A percentile compares a stretch with the other conserved stretches of the same genome.
phyloP scores from a whole-genome alignment of 106 monocot species.

The Phalaenopsis aphrodite region DNA sequence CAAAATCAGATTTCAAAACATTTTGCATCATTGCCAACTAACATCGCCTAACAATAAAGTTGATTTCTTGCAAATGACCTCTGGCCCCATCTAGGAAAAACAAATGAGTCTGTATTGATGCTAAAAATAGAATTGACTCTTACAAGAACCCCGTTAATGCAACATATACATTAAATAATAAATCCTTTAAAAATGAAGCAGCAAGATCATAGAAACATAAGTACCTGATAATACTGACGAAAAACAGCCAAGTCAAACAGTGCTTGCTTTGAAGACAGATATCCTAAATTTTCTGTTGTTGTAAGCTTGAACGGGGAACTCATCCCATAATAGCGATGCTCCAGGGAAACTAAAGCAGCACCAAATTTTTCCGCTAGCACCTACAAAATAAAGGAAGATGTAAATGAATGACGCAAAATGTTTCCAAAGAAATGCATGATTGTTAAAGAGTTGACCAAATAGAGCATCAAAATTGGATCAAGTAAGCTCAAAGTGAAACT shows the following conservation, averaged over 20 bases:
- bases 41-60: background rate
- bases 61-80: background rate
- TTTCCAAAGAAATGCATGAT: background rate
- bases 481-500: no score
- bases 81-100: background rate
- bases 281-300: constrained; percentile 70
- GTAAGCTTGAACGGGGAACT: constrained; percentile 67
- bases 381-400: constrained; percentile 23
- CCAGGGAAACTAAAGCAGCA: constrained; percentile 83
- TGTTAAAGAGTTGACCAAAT: no score
- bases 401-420: background rate
- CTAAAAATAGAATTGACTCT: background rate
- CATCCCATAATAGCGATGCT: constrained; percentile 97
- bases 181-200: background rate
- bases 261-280: constrained; percentile 94
- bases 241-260: constrained; percentile 95
- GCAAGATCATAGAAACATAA: background rate
- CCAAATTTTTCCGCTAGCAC: constrained; percentile 93
- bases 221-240: constrained; percentile 88
- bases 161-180: background rate
- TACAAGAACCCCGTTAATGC: background rate
- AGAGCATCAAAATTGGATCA: no score
- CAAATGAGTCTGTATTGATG: background rate
- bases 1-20: background rate
- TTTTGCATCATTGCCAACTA: background rate